Evolutionary conservation across 1,139 yeast genomes (phyloP).

Genomic region (Candida glucosophila): DNA sequence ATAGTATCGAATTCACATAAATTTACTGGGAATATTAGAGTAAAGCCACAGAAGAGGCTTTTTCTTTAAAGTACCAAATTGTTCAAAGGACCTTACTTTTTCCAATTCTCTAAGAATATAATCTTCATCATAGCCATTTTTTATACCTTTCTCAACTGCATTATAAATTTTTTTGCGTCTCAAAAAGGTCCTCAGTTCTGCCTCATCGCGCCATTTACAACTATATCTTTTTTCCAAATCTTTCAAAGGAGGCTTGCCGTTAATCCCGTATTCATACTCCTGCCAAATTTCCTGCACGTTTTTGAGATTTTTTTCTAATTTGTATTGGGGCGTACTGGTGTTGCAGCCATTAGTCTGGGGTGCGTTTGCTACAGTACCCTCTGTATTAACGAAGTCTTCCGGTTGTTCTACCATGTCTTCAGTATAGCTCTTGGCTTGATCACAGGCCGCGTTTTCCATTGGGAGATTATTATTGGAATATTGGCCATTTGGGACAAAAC

Average conservation of each 20-base stretch:
- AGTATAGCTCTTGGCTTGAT: too few relatives aligned
- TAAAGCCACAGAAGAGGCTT: slow-evolving; percentile 31
- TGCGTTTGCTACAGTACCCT: too few relatives aligned
- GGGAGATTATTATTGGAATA: too few relatives aligned
- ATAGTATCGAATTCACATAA: too few relatives aligned
- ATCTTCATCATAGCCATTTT: slow-evolving; percentile 23
- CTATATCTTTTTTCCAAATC: slow-evolving; percentile 34
- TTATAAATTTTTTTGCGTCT: slow-evolving; percentile 31
- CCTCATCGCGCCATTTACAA: slow-evolving; percentile 46
- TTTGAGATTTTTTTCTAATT: slow-evolving; percentile 27
- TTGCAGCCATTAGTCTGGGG: too few relatives aligned
- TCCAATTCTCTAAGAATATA: slow-evolving; percentile 28
- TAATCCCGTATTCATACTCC: slow-evolving; percentile 36
- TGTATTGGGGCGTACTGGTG: slow-evolving; percentile 19
- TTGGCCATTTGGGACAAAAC: too few relatives aligned
- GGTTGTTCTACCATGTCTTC: too few relatives aligned
- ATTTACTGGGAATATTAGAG: slow-evolving; percentile 27
- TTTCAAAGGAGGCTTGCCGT: slow-evolving; percentile 38
- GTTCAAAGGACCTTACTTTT: slow-evolving; percentile 19
- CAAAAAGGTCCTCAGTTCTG: slow-evolving; percentile 32
- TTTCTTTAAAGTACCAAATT: slow-evolving; percentile 24
- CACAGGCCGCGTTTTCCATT: too few relatives aligned
- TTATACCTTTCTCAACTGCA: slow-evolving; percentile 29
- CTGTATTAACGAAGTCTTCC: too few relatives aligned
- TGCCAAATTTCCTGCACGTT: slow-evolving; percentile 32